phyloP scores from a whole-genome alignment of 345 rosid genomes.

The Noccaea bulbosa region DNA sequence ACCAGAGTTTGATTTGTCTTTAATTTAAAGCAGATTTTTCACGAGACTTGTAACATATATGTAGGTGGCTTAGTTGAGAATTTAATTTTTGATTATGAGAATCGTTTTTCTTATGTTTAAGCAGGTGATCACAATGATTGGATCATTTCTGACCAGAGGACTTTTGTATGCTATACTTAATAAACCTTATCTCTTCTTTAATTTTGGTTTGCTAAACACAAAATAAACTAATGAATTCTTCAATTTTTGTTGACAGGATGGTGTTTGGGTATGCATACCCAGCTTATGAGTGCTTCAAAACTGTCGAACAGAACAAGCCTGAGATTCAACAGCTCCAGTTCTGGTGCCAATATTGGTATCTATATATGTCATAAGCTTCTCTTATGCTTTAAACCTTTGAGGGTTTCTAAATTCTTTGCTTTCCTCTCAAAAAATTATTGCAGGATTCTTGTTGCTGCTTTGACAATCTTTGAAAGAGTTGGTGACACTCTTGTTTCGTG shows the following conservation, averaged over 20 bases:
- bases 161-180: slow-evolving; percentile 49
- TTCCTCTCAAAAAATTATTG: background rate
- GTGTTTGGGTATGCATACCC: slow-evolving; percentile 78
- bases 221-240: background rate
- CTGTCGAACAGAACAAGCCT: slow-evolving; percentile 56
- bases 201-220: background rate
- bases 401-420: background rate
- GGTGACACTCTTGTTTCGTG: slow-evolving; percentile 72
- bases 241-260: slow-evolving; percentile 48
- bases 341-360: slow-evolving; percentile 94
- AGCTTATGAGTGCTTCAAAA: slow-evolving; percentile 74
- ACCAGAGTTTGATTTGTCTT: too few relatives aligned
- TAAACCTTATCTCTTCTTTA: background rate
- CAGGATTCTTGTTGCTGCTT: slow-evolving; percentile 77
- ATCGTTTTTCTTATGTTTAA: background rate
- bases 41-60: too few relatives aligned
- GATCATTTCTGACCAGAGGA: slow-evolving; percentile 58
- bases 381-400: background rate
- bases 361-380: background rate
- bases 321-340: slow-evolving; percentile 59
- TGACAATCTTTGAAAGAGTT: slow-evolving; percentile 69
- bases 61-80: too few relatives aligned
- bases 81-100: background rate
- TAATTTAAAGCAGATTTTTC: background rate
- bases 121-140: slow-evolving; percentile 52